Conservation (phyloP, 352 stramenopile species). For the Phytopythium cucurbitacearum region DNA sequence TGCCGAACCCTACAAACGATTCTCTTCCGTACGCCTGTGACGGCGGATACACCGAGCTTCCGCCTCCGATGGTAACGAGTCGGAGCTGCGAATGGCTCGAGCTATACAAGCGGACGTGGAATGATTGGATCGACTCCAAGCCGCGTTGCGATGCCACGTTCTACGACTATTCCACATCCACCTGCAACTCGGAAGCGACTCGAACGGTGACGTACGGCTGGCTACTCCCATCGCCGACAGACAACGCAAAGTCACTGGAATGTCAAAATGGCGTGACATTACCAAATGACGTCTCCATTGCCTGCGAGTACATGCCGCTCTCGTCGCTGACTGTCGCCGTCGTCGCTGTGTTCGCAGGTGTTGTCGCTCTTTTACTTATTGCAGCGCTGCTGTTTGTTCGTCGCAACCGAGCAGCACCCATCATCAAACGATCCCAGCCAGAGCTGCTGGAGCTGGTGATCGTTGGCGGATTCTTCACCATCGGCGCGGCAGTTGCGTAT, state of each 20-base stretch:
- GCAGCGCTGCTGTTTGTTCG: constrained; percentile 11
- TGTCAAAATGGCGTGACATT: constrained; percentile 24
- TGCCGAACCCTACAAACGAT: constrained; percentile 22
- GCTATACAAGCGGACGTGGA: constrained; percentile 18
- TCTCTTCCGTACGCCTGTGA: constrained; percentile 36
- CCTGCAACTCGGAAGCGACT: constrained; percentile 18
- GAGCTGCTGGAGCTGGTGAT: constrained; percentile 23
- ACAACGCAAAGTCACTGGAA: constrained; percentile 22
- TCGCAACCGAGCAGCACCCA: constrained; percentile 10
- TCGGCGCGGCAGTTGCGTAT: constrained; percentile 8
- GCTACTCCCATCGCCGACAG: constrained; percentile 18
- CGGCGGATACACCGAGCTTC: constrained; percentile 23
- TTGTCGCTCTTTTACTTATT: constrained; percentile 13
- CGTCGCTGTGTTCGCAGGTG: constrained; percentile 1
- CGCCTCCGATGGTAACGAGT: constrained; percentile 26
- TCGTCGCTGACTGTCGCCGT: constrained; percentile 10
- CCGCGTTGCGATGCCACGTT: constrained; percentile 32
- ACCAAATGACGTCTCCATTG: constrained; percentile 9
- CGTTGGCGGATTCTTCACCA: constrained; percentile 20
- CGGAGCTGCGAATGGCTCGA: constrained; percentile 32
- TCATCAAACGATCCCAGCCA: constrained; percentile 25
- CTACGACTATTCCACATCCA: constrained; percentile 33
- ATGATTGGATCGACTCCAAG: constrained; percentile 22
- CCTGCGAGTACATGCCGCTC: constrained; percentile 19
- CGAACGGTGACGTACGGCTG: constrained; percentile 34